Evolutionary conservation across 306 rosid genomes (phyloP).

Genomic region (Fragaria ananassa): DNA sequence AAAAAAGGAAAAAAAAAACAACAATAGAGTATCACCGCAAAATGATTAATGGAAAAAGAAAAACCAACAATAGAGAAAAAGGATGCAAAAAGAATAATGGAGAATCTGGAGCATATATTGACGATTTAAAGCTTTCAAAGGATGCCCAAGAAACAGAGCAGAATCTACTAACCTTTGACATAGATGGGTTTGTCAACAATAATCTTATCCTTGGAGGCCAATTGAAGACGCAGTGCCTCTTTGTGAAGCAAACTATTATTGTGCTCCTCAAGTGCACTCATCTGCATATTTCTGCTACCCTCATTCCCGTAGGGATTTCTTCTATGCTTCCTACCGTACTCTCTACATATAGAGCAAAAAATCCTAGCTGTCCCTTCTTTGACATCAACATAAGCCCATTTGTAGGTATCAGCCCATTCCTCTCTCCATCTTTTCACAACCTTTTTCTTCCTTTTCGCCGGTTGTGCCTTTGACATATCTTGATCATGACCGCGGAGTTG

Average conservation of each 20-base stretch:
- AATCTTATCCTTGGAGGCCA: slow-evolving; percentile 92
- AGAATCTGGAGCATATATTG: background rate
- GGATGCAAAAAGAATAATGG: background rate
- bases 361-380: slow-evolving; percentile 97
- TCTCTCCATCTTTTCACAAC: slow-evolving; percentile 99
- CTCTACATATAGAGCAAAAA: slow-evolving; percentile 96
- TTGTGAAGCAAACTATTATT: slow-evolving; percentile 97
- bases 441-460: slow-evolving; percentile 81
- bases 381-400: slow-evolving; percentile 95
- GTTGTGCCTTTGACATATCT: slow-evolving; percentile 67
- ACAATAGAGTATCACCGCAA: background rate
- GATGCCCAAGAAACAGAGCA: slow-evolving; percentile 6
- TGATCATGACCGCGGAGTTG: slow-evolving; percentile 75
- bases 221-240: slow-evolving; percentile 97
- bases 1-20: background rate
- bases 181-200: slow-evolving; percentile 79
- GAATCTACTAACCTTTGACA: slow-evolving; percentile 71
- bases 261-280: slow-evolving; percentile 98
- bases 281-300: slow-evolving; percentile 99
- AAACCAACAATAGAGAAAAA: background rate
- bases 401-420: slow-evolving; percentile 99
- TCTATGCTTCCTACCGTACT: slow-evolving; percentile 93
- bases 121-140: slow-evolving; percentile 1
- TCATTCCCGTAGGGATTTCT: slow-evolving; percentile 97
- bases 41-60: background rate